Conservation (phyloP, 139 green algal species). For the Chlamydomonas incerta region DNA sequence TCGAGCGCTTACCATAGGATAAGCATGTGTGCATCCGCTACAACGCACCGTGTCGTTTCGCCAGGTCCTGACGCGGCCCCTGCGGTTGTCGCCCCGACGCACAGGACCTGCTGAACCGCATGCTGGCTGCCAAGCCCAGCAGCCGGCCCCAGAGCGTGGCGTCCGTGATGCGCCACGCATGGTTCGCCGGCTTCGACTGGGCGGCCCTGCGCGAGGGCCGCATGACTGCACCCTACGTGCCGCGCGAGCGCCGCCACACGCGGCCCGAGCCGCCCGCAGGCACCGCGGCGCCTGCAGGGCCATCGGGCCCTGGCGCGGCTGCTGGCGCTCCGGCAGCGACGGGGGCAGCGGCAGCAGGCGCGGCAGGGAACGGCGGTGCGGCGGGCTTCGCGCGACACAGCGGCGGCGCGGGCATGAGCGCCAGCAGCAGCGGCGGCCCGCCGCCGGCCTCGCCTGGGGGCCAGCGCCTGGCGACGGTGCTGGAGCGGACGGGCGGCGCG, state of each 20-base stretch:
- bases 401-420: background rate
- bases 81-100: too few relatives aligned
- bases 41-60: too few relatives aligned
- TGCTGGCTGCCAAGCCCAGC: conserved; percentile 32
- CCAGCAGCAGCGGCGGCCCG: background rate
- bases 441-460: background rate
- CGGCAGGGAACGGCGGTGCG: background rate
- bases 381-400: background rate
- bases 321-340: background rate
- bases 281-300: background rate
- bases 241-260: conserved; percentile 5
- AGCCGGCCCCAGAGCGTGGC: conserved; percentile 16
- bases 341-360: background rate
- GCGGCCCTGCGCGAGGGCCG: conserved; percentile 1
- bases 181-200: conserved; percentile 39
- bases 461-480: conserved; percentile 4
- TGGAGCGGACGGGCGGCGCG: background rate
- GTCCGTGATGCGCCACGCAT: conserved; percentile 32
- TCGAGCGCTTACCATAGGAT: too few relatives aligned
- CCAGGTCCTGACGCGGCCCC: too few relatives aligned
- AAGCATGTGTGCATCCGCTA: background rate
- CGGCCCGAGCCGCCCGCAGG: background rate
- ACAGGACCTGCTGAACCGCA: conserved; percentile 34
- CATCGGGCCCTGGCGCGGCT: background rate
- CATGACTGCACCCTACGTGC: conserved; percentile 35